These are phyloP conservation scores for Cyanophora paradoxa DNA, from an alignment of 78 protist species.

Conservation along the genomic window DNA sequence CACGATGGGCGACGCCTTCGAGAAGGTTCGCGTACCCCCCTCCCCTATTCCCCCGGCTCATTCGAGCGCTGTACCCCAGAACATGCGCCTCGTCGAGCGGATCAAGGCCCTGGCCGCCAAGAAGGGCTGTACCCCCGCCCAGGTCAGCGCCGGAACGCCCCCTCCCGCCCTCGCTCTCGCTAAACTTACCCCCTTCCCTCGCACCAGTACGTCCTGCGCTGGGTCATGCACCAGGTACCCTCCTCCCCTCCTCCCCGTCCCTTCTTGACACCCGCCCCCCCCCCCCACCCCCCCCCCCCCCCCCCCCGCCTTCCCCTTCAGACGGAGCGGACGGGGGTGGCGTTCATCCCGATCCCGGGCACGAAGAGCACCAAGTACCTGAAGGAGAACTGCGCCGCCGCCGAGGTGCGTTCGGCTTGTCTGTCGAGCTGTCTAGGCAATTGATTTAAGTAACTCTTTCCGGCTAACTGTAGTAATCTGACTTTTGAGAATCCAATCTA, in stretches of 20 bases:
- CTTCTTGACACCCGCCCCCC: not conserved
- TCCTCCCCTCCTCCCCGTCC: not conserved
- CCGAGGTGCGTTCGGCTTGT: too few species aligned
- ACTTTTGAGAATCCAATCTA: too few species aligned
- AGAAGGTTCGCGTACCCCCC: too few species aligned
- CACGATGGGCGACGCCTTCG: slow-evolving; percentile 1
- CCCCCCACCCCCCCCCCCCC: too few species aligned
- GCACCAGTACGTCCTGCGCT: too few species aligned
- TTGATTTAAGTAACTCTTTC: too few species aligned
- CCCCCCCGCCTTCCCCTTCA: too few species aligned
- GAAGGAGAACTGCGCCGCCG: not conserved
- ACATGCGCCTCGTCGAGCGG: slow-evolving; percentile 1
- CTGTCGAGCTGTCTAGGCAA: too few species aligned
- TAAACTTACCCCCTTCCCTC: too few species aligned
- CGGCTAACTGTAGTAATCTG: too few species aligned
- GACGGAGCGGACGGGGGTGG: not conserved
- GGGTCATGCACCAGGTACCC: too few species aligned
- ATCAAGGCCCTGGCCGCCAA: slow-evolving; percentile 8
- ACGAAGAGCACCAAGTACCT: not conserved
- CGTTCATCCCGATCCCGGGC: slow-evolving; percentile 15
- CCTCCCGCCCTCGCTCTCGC: too few species aligned
- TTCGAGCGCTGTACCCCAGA: slow-evolving; percentile 18
- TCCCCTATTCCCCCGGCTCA: not conserved
- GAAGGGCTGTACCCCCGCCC: slow-evolving; percentile 12
- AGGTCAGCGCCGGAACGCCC: slow-evolving; percentile 4